Conservation (phyloP, 2,329 filamentous ascomycete genomes). For the Amesomyces nigricolor region DNA sequence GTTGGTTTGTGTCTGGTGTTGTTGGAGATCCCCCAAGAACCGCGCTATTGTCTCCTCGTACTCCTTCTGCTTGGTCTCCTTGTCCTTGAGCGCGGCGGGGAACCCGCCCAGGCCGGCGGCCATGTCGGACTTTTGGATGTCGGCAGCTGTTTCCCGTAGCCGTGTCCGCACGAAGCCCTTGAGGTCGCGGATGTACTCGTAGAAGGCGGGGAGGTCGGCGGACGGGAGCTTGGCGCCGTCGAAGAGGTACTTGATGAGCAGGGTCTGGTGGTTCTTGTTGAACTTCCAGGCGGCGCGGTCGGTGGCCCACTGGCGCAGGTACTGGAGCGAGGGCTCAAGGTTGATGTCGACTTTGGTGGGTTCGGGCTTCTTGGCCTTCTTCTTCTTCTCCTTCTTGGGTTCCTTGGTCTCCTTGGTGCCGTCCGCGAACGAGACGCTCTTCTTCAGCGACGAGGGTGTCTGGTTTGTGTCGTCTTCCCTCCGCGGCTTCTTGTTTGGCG, state of each 20-base stretch:
- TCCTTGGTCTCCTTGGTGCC: constrained; percentile 32
- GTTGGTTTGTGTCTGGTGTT: constrained; percentile 25
- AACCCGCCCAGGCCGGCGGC: constrained; percentile 45
- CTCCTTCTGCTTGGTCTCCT: constrained; percentile 47
- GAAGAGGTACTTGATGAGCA: constrained; percentile 77
- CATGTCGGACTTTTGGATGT: constrained; percentile 53
- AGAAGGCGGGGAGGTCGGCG: constrained; percentile 62
- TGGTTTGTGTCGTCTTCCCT: constrained; percentile 21
- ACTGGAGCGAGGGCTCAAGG: constrained; percentile 63
- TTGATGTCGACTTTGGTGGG: constrained; percentile 32
- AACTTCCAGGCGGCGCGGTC: constrained; percentile 80
- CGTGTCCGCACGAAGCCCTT: constrained; percentile 68
- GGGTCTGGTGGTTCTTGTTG: constrained; percentile 86
- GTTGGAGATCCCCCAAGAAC: constrained; percentile 36
- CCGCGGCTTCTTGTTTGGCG: constrained; percentile 36
- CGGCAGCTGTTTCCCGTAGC: constrained; percentile 59
- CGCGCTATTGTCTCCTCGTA: constrained; percentile 52
- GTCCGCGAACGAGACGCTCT: constrained; percentile 47
- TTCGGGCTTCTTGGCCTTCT: constrained; percentile 32
- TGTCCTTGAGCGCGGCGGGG: constrained; percentile 43
- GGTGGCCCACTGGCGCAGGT: constrained; percentile 70
- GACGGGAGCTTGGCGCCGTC: constrained; percentile 65
- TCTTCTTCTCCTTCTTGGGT: constrained; percentile 31
- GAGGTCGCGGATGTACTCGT: constrained; percentile 72
- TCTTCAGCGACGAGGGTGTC: constrained; percentile 29